Conservation (phyloP, 176 grass and related monocot species). For the Juncus effusus region DNA sequence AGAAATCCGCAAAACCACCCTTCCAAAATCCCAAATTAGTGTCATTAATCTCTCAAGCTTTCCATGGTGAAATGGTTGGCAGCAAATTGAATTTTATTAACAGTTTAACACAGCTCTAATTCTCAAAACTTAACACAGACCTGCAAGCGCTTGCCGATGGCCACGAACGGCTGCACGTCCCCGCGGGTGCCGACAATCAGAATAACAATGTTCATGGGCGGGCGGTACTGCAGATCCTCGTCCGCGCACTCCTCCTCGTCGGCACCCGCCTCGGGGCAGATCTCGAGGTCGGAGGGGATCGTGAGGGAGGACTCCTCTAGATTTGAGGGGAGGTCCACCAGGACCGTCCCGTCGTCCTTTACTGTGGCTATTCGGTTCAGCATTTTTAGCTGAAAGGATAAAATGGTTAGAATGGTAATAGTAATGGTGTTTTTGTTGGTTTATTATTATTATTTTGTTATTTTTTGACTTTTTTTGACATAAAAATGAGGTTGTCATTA, state of each 20-base stretch:
- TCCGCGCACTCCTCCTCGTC: conserved; percentile 35
- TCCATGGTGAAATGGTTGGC: no score
- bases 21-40: no score
- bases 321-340: conserved; percentile 61
- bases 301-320: conserved; percentile 39
- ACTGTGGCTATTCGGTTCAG: conserved; percentile 69
- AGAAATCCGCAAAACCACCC: no score
- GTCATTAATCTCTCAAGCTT: no score
- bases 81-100: no score
- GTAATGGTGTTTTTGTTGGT: not conserved
- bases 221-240: conserved; percentile 38
- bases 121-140: conserved; percentile 17
- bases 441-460: no score
- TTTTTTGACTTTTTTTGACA: no score
- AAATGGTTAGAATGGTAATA: not conserved
- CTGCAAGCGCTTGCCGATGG: conserved; percentile 82
- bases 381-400: conserved; percentile 54
- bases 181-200: conserved; percentile 82
- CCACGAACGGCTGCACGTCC: conserved; percentile 83
- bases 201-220: conserved; percentile 70
- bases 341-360: conserved; percentile 73
- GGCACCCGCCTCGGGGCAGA: conserved; percentile 8
- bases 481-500: no score
- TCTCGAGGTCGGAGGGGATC: conserved; percentile 18
- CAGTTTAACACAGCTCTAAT: no score